phyloP scores from a whole-genome alignment of 305 asterid genomes.

The Stenogyne calaminthoides region DNA sequence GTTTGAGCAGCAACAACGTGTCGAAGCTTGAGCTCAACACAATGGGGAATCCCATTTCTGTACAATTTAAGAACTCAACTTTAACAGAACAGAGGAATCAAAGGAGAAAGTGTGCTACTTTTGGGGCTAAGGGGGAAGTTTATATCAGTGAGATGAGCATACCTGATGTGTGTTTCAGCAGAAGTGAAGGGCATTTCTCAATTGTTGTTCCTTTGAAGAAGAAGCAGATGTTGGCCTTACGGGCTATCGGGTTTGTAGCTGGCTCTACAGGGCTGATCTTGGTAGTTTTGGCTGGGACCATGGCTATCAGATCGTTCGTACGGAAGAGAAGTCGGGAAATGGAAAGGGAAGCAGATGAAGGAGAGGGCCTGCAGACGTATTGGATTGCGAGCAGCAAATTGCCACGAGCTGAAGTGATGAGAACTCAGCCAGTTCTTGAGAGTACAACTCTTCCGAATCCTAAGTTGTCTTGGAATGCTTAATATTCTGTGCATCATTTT shows the following conservation, averaged over 20 bases:
- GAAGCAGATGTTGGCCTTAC: constrained; percentile 34
- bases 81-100: neutral
- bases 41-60: constrained; percentile 46
- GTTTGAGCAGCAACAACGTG: constrained; percentile 36
- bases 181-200: constrained; percentile 60
- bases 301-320: constrained; percentile 38
- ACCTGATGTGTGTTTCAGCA: constrained; percentile 50
- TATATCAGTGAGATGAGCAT: constrained; percentile 39
- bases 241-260: constrained; percentile 37
- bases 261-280: constrained; percentile 40
- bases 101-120: constrained; percentile 53
- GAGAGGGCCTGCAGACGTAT: constrained; percentile 38
- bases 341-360: constrained; percentile 59
- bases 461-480: constrained; percentile 48
- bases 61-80: constrained; percentile 39
- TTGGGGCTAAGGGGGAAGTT: constrained; percentile 49
- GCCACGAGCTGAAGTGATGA: constrained; percentile 66
- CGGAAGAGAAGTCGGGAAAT: constrained; percentile 44
- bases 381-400: constrained; percentile 56
- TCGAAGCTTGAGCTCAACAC: constrained; percentile 56
- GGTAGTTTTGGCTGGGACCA: constrained; percentile 38
- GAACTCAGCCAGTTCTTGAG: constrained; percentile 65
- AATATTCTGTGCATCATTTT: neutral
- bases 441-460: constrained; percentile 51
- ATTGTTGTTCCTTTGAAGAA: constrained; percentile 40